Conservation (phyloP, 1,284 basidiomycete genomes). For the Phellinidium pouzarii region DNA sequence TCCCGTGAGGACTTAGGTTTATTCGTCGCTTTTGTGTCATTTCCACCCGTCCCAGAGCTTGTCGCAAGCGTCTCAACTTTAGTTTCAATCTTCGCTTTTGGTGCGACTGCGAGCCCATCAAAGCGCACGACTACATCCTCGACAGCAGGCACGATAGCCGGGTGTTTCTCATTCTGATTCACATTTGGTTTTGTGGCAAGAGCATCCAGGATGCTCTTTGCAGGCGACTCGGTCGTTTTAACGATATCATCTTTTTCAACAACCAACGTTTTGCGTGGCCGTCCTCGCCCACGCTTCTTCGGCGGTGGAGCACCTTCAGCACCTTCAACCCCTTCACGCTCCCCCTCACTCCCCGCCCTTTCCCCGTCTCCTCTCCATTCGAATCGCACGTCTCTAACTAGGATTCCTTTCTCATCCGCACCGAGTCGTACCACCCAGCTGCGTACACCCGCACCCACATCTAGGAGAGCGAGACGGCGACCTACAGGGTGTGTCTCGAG, state of each 20-base stretch:
- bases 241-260: constrained; percentile 5
- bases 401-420: constrained; percentile 35
- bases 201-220: neutral
- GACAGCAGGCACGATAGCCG: neutral
- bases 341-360: constrained; percentile 33
- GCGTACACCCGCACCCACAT: constrained; percentile 58
- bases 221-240: neutral
- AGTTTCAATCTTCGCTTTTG: neutral
- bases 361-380: constrained; percentile 29
- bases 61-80: neutral
- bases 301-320: neutral
- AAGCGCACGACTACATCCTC: constrained; percentile 13
- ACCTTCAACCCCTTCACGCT: constrained; percentile 27
- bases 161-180: neutral
- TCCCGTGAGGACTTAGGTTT: neutral
- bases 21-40: neutral
- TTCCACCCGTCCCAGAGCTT: neutral
- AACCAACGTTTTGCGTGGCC: constrained; percentile 7
- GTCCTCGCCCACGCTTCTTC: constrained; percentile 18
- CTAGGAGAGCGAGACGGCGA: constrained; percentile 44
- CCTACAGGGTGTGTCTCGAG: constrained; percentile 52
- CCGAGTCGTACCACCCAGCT: constrained; percentile 58
- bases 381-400: constrained; percentile 12
- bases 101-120: constrained; percentile 6
- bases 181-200: neutral